Evolutionary conservation across 257 asterid species (phyloP).

Genomic region (Ilex asprella): DNA sequence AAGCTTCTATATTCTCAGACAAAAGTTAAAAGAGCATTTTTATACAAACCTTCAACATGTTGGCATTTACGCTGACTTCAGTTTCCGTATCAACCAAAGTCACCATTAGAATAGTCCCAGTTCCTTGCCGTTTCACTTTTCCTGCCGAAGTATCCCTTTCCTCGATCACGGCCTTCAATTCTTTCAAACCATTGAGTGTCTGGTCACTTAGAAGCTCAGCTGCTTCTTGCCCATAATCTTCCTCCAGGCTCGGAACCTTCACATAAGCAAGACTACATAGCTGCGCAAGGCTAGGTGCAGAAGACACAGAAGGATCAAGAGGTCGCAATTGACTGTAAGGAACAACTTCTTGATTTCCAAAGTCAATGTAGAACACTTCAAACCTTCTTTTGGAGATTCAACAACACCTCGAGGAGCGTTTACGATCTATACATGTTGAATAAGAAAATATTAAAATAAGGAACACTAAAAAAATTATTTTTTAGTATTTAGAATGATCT

Average conservation of each 20-base stretch:
- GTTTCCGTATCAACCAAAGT: slow-evolving; percentile 63
- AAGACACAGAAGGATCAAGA: slow-evolving; percentile 59
- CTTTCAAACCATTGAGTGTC: slow-evolving; percentile 51
- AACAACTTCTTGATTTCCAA: slow-evolving; percentile 86
- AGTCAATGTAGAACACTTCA: slow-evolving; percentile 92
- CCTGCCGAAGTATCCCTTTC: slow-evolving; percentile 82
- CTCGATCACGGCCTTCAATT: slow-evolving; percentile 66
- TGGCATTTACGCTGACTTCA: slow-evolving; percentile 67
- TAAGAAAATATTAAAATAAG: too few species aligned
- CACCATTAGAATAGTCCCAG: slow-evolving; percentile 67
- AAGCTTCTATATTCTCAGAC: too few species aligned
- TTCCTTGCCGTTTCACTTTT: slow-evolving; percentile 91
- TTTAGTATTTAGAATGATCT: too few species aligned
- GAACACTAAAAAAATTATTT: too few species aligned
- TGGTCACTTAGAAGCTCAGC: slow-evolving; percentile 62
- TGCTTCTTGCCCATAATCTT: slow-evolving; percentile 94
- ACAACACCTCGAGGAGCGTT: slow-evolving; percentile 73
- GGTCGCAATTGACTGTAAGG: slow-evolving; percentile 71
- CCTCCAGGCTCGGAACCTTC: slow-evolving; percentile 73
- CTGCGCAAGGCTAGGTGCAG: slow-evolving; percentile 88
- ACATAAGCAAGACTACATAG: slow-evolving; percentile 75
- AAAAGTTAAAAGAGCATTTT: not conserved
- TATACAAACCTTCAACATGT: slow-evolving; percentile 64
- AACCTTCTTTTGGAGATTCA: slow-evolving; percentile 61
- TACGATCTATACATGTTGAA: slow-evolving; percentile 46